Base-by-base conservation (phyloP, 805 yeast species). In the Yarrowia sp. region DNA sequence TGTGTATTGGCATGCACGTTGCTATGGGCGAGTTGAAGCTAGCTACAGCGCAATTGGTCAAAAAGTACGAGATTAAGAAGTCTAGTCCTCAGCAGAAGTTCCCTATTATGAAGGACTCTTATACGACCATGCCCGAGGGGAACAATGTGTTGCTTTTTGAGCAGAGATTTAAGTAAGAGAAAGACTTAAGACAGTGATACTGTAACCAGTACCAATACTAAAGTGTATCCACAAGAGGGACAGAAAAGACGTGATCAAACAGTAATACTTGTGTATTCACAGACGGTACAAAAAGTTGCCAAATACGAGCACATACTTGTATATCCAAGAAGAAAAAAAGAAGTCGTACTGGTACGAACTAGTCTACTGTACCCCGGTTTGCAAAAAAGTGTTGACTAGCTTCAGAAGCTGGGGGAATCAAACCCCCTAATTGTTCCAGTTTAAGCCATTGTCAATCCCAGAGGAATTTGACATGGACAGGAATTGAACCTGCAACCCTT, bases 401-500 rank as follows among this genome's bases (percentile, higher is more conserved):
- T 51, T 49, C 21, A 51, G 58, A 51, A 54, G 48, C 62, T 40
- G 28, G 32, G 48, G 62, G 62, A 54, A 1, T 54, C 28, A 38
- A 54, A 54, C 62, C 62, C 46, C 48, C 26, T 54, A 19, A 10
- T 26, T 38, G 22, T 40, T 30, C 48, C 48, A 12, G 16, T 19
- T 52, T 38, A 52, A 52, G 32, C 62, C 62, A 51, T 33, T 9
- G 58, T 51, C 58, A 51, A 33, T 51, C 41, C 41, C 30, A 22
- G 14, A n/a, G 35, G 58, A 38, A 36, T 36, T 35, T 83, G 86
- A 83, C 85, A 84, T 87, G 85, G 87, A 84, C 88, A 85, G 88
- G 88, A 85, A 83, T 85, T 83, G 88, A 85, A 85, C 88, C 88
- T 85, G 88, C 88, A 85, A 83, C 88, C 88, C 83, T 84, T 83